A percentile compares a stretch with the other conserved stretches of the same genome.
These are phyloP conservation scores for Termitomyces sp. DNA, from an alignment of 768 basidiomycete species.

Conservation along the genomic window DNA sequence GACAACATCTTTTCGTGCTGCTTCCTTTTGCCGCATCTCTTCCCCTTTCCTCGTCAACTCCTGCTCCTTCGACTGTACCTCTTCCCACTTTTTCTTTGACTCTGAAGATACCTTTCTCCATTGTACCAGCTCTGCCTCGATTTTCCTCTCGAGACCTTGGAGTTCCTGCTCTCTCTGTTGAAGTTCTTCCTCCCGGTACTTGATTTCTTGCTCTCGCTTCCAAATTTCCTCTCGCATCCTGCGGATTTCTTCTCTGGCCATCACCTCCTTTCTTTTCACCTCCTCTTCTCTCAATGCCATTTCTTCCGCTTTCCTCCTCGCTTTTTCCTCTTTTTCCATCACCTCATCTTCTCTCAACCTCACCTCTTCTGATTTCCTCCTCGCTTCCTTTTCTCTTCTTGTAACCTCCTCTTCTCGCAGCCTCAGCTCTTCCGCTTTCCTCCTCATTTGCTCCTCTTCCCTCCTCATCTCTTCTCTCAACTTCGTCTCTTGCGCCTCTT, in stretches of 20 bases:
- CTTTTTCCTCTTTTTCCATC: constrained; percentile 19
- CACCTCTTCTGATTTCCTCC: constrained; percentile 18
- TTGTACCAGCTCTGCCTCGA: no score
- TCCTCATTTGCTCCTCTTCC: background rate
- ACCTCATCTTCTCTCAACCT: constrained; percentile 19
- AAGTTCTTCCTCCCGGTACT: constrained; percentile 28
- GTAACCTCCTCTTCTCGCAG: constrained; percentile 3
- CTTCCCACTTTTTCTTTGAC: no score
- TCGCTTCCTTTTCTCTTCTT: no score
- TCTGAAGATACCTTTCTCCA: no score
- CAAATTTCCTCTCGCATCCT: constrained; percentile 20
- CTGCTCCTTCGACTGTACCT: no score
- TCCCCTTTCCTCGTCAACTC: no score
- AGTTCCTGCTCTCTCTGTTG: constrained; percentile 24
- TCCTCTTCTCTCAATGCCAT: constrained; percentile 21
- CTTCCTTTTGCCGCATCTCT: no score
- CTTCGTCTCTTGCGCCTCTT: background rate
- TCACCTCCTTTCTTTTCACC: constrained; percentile 21
- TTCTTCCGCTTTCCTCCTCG: constrained; percentile 15
- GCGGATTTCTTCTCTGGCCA: constrained; percentile 20
- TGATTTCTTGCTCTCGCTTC: constrained; percentile 21
- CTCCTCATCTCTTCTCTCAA: no score
- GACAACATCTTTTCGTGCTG: no score
- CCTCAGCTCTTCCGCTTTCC: constrained; percentile 21
- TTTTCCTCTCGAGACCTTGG: constrained; percentile 13